phyloP scores from a whole-genome alignment of 73 alveolate genomes.

The Paraurostyla sp. region DNA sequence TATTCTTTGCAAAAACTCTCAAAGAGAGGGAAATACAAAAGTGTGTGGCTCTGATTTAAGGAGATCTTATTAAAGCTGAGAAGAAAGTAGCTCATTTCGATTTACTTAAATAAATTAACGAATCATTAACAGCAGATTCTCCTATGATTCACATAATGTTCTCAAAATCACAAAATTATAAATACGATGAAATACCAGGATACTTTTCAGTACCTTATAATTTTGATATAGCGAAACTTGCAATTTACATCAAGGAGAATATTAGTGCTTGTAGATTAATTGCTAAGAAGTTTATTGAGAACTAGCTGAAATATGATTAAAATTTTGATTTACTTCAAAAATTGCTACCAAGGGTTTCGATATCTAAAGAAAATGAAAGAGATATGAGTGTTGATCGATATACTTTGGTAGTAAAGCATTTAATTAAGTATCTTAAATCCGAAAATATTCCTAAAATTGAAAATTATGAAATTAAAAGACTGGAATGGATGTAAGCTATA shows the following conservation, averaged over 20 bases:
- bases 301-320: neutral
- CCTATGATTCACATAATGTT: conserved; percentile 7
- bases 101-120: neutral
- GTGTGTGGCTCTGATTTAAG: neutral
- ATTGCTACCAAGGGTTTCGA: neutral
- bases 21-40: neutral
- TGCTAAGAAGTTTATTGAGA: neutral
- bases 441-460: neutral
- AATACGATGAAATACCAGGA: conserved; percentile 26
- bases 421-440: neutral
- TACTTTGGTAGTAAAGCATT: neutral
- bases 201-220: conserved; percentile 19
- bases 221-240: neutral
- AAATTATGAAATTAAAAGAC: neutral
- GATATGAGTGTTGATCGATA: conserved; percentile 16
- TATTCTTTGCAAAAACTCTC: neutral
- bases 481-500: neutral
- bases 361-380: neutral
- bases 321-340: neutral
- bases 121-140: neutral
- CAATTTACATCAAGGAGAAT: neutral
- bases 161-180: neutral
- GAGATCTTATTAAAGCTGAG: neutral
- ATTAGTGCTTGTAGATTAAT: neutral
- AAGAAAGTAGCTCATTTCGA: neutral